Conservation (phyloP, 139 green algal species). For the Zygnema cylindricum region DNA sequence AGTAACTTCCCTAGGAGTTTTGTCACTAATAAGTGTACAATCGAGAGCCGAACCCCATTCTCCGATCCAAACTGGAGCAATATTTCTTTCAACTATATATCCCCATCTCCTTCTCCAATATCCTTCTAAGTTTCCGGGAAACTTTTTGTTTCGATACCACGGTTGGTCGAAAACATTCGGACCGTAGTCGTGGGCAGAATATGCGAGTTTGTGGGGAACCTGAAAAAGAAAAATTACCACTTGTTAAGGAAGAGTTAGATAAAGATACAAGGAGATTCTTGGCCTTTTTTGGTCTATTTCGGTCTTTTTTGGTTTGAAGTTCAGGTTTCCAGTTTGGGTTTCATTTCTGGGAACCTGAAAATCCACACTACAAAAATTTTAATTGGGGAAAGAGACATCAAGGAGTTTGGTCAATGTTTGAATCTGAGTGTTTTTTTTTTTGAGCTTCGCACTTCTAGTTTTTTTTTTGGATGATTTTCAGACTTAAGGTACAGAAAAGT, state of each 20-base stretch:
- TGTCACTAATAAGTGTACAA: neutral
- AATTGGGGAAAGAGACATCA: neutral
- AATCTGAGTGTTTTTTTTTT: neutral
- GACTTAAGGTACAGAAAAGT: neutral
- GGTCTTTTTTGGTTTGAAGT: no score
- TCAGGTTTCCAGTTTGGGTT: no score
- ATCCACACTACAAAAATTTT: neutral
- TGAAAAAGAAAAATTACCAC: conserved; percentile 10
- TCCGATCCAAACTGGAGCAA: conserved; percentile 34
- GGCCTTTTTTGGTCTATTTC: no score
- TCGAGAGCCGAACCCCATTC: conserved; percentile 28
- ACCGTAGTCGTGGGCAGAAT: conserved; percentile 45
- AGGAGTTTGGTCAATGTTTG: neutral
- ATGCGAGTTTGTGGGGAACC: conserved; percentile 30
- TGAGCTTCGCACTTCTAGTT: neutral
- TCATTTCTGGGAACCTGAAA: no score
- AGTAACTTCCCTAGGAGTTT: neutral
- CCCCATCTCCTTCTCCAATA: conserved; percentile 27
- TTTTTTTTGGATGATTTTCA: no score
- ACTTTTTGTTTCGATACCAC: conserved; percentile 5
- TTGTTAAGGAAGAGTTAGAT: neutral
- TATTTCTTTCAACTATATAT: neutral
- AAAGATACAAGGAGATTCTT: no score
- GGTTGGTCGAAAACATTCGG: conserved; percentile 39
- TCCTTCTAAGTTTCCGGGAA: conserved; percentile 21